phyloP scores from a whole-genome alignment of 176 grass and related monocot genomes.

The Thinopyrum elongatum region DNA sequence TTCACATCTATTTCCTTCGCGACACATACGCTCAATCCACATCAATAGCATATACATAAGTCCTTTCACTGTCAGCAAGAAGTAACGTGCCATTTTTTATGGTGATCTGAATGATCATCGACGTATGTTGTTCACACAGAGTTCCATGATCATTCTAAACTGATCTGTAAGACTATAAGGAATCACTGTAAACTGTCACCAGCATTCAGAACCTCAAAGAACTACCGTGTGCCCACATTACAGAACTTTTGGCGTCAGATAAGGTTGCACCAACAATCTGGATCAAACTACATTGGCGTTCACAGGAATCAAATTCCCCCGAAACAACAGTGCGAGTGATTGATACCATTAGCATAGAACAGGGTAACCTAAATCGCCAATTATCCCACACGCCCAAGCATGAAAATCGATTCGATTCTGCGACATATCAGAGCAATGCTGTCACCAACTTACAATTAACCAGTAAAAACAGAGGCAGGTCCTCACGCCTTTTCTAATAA shows the following conservation, averaged over 20 bases:
- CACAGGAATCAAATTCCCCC: not conserved
- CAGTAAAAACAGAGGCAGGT: not conserved
- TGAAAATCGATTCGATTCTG: not conserved
- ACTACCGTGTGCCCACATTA: not conserved
- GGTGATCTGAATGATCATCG: no score
- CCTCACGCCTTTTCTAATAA: not conserved
- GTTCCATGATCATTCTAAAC: not conserved
- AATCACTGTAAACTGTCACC: not conserved
- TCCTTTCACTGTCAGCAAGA: conserved; percentile 5
- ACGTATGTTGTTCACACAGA: not conserved
- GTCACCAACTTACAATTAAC: not conserved
- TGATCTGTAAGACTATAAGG: not conserved
- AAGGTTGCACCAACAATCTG: not conserved
- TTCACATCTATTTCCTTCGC: not conserved
- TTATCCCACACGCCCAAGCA: not conserved
- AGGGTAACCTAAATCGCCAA: not conserved
- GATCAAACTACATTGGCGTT: conserved; percentile 3
- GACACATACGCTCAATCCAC: not conserved
- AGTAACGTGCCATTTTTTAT: not conserved
- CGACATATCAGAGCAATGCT: not conserved
- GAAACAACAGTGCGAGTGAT: not conserved
- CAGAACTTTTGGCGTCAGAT: not conserved
- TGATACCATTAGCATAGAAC: not conserved
- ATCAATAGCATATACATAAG: conserved; percentile 4
- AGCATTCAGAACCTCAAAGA: not conserved